Evolutionary conservation across 805 yeast species (phyloP), one percentile per base, ranked within the genome.

Genomic region (Saccharomycopsis sp.): DNA sequence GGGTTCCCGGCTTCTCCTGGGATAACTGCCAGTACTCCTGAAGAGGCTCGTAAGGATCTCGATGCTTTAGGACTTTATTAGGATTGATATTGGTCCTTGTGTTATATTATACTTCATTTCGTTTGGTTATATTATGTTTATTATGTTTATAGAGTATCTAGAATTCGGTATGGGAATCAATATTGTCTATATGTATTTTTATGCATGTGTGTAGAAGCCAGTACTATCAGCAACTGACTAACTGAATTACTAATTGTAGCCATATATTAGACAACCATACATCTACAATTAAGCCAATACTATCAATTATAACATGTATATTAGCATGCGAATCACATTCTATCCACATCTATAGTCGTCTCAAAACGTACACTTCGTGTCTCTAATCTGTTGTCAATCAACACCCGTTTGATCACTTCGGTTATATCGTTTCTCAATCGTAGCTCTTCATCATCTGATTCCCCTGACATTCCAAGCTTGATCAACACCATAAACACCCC

Each of bases 1-100:
- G 90, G 94, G 2, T 84, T 91, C 67, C 97, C 98, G 1, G 83
- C 86, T 25, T 91, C 96, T 1, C 93, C 93, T 44, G 77, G 78
- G 35, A 73, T 94, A 59, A 76, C 77, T 47, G 73, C 82, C 2
- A 86, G 92, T 47, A 75, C 84, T 20, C 82, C 80, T 19, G 84
- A 84, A n/a, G 97, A 93, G 69, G 76, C 86, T 12, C 75, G 78
- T 47, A 86, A 83, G 22, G 98, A 94, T 70, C 72, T 94, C 56
- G 75, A 70, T 61, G 86, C 83, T 44, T 75, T 89, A 82, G 63
- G 63, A 9, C 38, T 60, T 12, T 44, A 17, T 44, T 44, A 44
- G 49, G 22, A 44, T 5, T 35, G 19, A 3, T 44, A 44, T 44
- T 8, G 22, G 12, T 17, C 22, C 3, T 44, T 44, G 22, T 35